Evolutionary conservation across 1,284 basidiomycete species (phyloP).

Genomic region (Naganishia liquefaciens): DNA sequence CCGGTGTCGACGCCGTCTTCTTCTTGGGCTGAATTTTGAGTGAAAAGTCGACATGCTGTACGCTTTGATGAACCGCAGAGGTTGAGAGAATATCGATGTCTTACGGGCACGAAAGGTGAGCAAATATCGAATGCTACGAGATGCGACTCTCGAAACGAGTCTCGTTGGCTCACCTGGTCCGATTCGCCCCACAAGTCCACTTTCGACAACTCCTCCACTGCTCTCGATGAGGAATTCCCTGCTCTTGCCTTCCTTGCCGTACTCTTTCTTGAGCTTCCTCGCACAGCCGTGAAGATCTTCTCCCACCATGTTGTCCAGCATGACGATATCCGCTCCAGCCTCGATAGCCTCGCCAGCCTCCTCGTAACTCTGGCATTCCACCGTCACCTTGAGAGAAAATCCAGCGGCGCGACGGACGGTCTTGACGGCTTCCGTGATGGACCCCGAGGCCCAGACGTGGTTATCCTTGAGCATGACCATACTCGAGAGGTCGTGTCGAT

Average conservation of each 20-base stretch:
- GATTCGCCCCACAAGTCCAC: conserved; percentile 71
- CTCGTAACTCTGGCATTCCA: conserved; percentile 83
- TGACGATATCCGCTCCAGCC: conserved; percentile 94
- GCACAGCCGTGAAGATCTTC: conserved; percentile 69
- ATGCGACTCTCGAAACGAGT: not conserved
- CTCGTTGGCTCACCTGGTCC: conserved; percentile 63
- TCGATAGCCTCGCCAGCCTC: conserved; percentile 95
- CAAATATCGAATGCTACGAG: not conserved
- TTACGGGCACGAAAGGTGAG: conserved; percentile 46
- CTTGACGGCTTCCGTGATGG: conserved; percentile 82
- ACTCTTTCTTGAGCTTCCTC: conserved; percentile 66
- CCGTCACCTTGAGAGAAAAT: conserved; percentile 89
- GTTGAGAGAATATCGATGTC: conserved; percentile 93
- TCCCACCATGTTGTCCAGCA: conserved; percentile 95
- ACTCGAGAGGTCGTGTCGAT: conserved; percentile 92
- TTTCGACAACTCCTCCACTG: conserved; percentile 87
- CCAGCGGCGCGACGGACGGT: conserved; percentile 86
- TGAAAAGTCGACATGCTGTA: conserved; percentile 89
- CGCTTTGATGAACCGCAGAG: conserved; percentile 86
- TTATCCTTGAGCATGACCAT: conserved; percentile 99
- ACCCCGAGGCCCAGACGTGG: conserved; percentile 96
- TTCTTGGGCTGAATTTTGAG: conserved; percentile 76
- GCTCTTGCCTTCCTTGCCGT: conserved; percentile 61
- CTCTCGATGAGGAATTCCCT: conserved; percentile 82
- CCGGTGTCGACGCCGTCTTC: conserved; percentile 30